Evolutionary conservation across 352 stramenopile genomes (phyloP).

Genomic region (Phytopythium vexans): DNA sequence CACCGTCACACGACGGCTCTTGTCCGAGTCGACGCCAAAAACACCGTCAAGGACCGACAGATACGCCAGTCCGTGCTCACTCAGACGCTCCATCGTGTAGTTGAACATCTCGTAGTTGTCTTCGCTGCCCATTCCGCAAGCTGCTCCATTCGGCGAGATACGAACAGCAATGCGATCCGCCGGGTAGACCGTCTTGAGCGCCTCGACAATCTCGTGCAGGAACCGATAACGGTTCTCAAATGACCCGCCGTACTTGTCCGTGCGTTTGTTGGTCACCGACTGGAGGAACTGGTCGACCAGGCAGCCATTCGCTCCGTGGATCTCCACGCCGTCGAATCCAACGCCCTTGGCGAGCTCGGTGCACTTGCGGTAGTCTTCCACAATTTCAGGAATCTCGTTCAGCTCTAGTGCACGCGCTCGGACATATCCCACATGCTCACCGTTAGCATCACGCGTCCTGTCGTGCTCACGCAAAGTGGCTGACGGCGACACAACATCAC

Average conservation of each 20-base stretch:
- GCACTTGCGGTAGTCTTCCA: slow-evolving; percentile 60
- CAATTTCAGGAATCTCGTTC: slow-evolving; percentile 19
- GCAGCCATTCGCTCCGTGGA: slow-evolving; percentile 83
- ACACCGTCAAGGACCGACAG: slow-evolving; percentile 13
- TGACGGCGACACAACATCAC: slow-evolving; percentile 9
- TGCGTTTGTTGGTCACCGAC: slow-evolving; percentile 46
- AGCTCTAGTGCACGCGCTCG: slow-evolving; percentile 9
- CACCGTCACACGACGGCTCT: slow-evolving; percentile 6
- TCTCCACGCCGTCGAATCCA: no score
- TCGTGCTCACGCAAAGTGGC: slow-evolving; percentile 1
- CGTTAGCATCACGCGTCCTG: slow-evolving; percentile 21
- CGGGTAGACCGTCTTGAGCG: no score
- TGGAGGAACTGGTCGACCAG: slow-evolving; percentile 59
- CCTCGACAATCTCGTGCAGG: slow-evolving; percentile 49
- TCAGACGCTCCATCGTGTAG: slow-evolving; percentile 16
- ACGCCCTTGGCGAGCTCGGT: slow-evolving; percentile 49
- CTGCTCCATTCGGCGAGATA: slow-evolving; percentile 14
- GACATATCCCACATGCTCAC: slow-evolving; percentile 3
- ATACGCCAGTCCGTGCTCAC: slow-evolving; percentile 11
- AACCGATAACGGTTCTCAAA: slow-evolving; percentile 68
- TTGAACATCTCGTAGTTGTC: no score
- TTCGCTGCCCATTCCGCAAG: slow-evolving; percentile 12
- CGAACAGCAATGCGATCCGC: slow-evolving; percentile 17
- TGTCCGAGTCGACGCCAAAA: slow-evolving; percentile 4
- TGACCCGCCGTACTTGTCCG: slow-evolving; percentile 74